Evolutionary conservation across 495 filamentous ascomycete species (phyloP), one percentile per base, ranked within the genome.

Genomic region (Terfezia claveryi): DNA sequence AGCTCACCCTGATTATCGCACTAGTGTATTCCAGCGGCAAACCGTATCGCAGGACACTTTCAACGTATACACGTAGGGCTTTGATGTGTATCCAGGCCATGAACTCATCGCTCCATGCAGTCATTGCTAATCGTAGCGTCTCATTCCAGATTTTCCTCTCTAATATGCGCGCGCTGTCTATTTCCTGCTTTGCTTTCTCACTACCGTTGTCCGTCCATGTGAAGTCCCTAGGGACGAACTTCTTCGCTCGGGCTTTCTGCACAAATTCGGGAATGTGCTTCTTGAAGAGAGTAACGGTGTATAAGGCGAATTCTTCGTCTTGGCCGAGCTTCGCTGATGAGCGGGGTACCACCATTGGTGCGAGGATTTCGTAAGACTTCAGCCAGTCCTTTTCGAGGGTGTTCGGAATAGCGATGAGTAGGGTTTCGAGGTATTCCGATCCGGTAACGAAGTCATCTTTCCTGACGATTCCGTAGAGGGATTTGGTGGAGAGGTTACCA

Each of bases 381-480:
- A 92, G 70, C 66, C 91, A 98, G 17, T 96, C 87, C 65, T 92
- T 93, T 55, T 78, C 74, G 54, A 80, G 70, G 58, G 75, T 75
- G 16, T 74, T 76, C 2, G 91, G 91, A 4, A 98, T 84, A 32
- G 82, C 91, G 59, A 96, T 71, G 10, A 98, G 78, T 63, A 94
- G 88, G 17, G 88, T 94, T 69, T 94, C 86, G 60, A 98, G 78
- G 71, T 94, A 96, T 70, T 98, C 92, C 49, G 87, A 94, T 64
- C 92, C 77, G 63, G 82, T 83, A 55, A 95, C 77, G 38, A 96
- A 74, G 55, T 81, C 67, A 54, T 72, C 72, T 17, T 88, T 86
- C 62, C 85, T 74, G 61, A 98, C 80, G 55, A 96, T 76, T 2
- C 84, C 77, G n/a, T 83, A 77, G 61, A 98, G 83, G 41, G 88